Conservation (phyloP, 2,329 filamentous ascomycete species). For the Sporothrix globosa region DNA sequence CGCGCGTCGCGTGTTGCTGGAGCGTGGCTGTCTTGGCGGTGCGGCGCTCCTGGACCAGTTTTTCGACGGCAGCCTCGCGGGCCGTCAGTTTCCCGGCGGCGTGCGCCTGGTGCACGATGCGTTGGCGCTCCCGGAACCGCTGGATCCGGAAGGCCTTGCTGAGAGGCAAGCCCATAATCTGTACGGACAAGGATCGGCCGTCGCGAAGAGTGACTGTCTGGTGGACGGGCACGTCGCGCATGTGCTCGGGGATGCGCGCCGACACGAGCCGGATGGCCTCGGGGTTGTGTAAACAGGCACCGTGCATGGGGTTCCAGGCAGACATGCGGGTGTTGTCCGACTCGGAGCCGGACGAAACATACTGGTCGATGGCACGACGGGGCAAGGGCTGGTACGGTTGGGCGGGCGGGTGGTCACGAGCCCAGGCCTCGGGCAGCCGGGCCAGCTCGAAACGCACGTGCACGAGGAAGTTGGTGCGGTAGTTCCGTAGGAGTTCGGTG, state of each 20-base stretch:
- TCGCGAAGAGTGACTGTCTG: slow-evolving; percentile 16
- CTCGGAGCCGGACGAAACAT: neutral
- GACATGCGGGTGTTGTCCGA: neutral
- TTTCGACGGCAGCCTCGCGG: neutral
- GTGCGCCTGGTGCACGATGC: neutral
- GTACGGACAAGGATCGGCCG: neutral
- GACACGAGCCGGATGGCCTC: slow-evolving; percentile 5
- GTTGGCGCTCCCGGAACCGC: neutral
- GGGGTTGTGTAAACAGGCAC: neutral
- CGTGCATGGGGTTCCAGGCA: neutral
- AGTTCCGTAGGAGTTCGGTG: slow-evolving; percentile 18
- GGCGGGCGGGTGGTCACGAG: neutral
- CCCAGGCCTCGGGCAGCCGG: slow-evolving; percentile 15
- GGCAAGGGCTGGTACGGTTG: neutral
- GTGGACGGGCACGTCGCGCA: slow-evolving; percentile 16
- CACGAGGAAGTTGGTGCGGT: slow-evolving; percentile 33
- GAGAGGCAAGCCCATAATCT: slow-evolving; percentile 31
- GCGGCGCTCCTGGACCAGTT: neutral
- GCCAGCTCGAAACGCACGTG: slow-evolving; percentile 25
- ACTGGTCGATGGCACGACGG: neutral
- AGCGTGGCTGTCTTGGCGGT: neutral
- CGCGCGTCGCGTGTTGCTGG: neutral
- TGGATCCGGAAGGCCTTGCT: neutral
- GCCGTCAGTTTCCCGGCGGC: neutral
- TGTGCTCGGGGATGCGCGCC: neutral